Evolutionary conservation across 108 stramenopile species (phyloP).

Genomic region (Fragilaria crotonensis): DNA sequence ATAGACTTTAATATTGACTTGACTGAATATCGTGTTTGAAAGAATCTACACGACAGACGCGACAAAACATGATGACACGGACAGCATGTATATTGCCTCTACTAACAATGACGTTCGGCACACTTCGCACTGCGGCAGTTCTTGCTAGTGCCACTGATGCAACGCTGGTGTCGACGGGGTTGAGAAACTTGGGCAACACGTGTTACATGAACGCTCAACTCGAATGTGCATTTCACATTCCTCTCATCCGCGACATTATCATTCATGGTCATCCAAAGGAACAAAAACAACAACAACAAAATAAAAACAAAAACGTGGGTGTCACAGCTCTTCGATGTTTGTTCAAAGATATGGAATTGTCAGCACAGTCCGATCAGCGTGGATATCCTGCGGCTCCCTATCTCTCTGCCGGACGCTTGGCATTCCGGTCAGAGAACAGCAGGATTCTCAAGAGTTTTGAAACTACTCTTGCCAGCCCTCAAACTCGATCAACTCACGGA

Average conservation of each 20-base stretch:
- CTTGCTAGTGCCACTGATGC: too few relatives aligned
- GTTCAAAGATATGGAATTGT: slow-evolving; percentile 29
- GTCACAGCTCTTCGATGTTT: slow-evolving; percentile 26
- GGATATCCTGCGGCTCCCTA: slow-evolving; percentile 21
- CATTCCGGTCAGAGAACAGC: slow-evolving; percentile 63
- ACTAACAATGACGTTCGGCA: too few relatives aligned
- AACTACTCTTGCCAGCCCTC: slow-evolving; percentile 69
- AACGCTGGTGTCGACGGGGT: slow-evolving; percentile 36
- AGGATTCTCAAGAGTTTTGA: slow-evolving; percentile 90
- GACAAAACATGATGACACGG: too few relatives aligned
- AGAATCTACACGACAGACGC: too few relatives aligned
- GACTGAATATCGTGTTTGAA: too few relatives aligned
- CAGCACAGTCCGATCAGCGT: slow-evolving; percentile 1
- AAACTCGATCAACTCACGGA: slow-evolving; percentile 32
- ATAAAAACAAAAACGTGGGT: slow-evolving; percentile 4
- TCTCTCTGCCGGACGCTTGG: slow-evolving; percentile 52
- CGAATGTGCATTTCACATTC: slow-evolving; percentile 81
- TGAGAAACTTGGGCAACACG: slow-evolving; percentile 74
- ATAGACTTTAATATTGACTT: too few relatives aligned
- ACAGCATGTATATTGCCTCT: too few relatives aligned
- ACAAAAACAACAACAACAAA: too few relatives aligned
- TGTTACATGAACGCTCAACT: slow-evolving; percentile 81
- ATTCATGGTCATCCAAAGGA: slow-evolving; percentile 12
- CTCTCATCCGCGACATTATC: slow-evolving; percentile 41
- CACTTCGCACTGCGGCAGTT: too few relatives aligned